Conservation (phyloP, 257 asterid species). For the Galeopsis tetrahit region DNA sequence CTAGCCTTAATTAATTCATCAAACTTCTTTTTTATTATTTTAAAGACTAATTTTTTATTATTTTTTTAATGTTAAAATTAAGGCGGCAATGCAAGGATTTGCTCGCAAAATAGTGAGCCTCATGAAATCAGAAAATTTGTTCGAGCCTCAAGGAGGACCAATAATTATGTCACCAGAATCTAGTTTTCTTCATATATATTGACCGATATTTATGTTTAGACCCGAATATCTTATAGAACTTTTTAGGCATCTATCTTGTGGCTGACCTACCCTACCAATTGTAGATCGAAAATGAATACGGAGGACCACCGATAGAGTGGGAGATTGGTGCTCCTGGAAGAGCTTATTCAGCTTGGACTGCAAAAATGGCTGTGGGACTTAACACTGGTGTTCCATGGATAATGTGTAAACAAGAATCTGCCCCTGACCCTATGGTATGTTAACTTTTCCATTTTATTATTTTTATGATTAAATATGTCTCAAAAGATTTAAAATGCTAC, state of each 20-base stretch:
- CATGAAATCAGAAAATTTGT: conserved; percentile 1
- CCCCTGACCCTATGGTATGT: not conserved
- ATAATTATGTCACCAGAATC: not conserved
- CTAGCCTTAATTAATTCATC: not conserved
- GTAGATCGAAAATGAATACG: not conserved
- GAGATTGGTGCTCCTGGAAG: not conserved
- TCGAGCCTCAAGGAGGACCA: conserved; percentile 3
- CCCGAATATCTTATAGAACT: too few species aligned
- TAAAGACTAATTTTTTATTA: not conserved
- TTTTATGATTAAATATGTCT: too few species aligned
- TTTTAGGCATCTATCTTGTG: too few species aligned
- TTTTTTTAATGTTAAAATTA: not conserved
- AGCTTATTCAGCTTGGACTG: not conserved
- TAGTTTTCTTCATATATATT: not conserved
- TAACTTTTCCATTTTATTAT: not conserved
- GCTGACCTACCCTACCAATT: too few species aligned
- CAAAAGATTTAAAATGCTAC: too few species aligned
- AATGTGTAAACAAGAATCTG: not conserved
- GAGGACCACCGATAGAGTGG: not conserved
- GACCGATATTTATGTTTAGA: not conserved
- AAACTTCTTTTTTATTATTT: not conserved
- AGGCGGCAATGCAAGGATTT: not conserved
- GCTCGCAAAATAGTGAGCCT: not conserved
- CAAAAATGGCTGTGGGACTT: not conserved
- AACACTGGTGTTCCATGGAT: not conserved